Percentiles rank a stretch among this genome's conserved stretches.
These are phyloP conservation scores for Paramecium sonneborni DNA, from an alignment of 73 alveolate species.

Conservation along the genomic window DNA sequence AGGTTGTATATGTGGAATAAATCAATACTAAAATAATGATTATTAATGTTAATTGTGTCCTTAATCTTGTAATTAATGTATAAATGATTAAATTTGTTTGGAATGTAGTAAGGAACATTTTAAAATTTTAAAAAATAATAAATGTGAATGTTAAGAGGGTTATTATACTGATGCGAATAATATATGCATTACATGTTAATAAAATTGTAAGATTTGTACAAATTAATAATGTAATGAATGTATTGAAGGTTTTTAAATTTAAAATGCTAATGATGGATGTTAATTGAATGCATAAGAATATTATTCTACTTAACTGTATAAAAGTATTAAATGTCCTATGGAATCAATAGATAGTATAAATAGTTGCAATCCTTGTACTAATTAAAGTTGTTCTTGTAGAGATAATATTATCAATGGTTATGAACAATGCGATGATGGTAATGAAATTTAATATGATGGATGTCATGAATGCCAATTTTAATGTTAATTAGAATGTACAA, in stretches of 20 bases:
- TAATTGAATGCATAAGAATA: not conserved
- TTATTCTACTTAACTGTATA: not conserved
- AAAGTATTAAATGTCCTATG: not conserved
- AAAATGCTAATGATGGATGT: not conserved
- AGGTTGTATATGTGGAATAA: not conserved
- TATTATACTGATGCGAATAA: not conserved
- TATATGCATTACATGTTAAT: not conserved
- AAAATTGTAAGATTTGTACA: not conserved
- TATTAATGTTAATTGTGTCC: not conserved
- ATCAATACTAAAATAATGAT: not conserved
- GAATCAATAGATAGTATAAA: too few species aligned
- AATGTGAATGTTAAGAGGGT: not conserved
- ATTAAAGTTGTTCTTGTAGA: not conserved
- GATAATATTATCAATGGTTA: not conserved
- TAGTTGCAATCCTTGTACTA: not conserved
- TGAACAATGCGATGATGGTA: not conserved
- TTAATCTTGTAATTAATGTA: not conserved
- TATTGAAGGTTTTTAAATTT: not conserved
- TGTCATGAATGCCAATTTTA: not conserved
- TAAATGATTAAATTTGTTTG: not conserved
- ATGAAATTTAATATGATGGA: not conserved
- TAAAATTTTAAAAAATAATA: not conserved
- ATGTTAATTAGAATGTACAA: not conserved
- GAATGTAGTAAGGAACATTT: not conserved
- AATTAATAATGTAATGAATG: not conserved